Evolutionary conservation across 73 alveolate genomes (phyloP), one percentile per base, ranked within the genome.

Genomic region (Stentor coeruleus): DNA sequence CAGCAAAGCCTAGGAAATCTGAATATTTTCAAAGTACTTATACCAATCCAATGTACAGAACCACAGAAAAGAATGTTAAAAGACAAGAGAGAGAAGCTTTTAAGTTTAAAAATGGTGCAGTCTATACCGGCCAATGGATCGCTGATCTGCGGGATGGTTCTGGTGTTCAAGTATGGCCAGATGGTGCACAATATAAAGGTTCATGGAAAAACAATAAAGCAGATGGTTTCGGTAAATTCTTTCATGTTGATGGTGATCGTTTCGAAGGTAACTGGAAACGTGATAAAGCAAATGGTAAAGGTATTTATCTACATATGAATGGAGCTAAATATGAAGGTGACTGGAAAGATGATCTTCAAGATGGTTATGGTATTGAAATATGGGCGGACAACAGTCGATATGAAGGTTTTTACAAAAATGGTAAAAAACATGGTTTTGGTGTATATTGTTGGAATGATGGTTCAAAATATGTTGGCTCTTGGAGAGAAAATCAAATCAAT

Each of bases 91-190:
- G 83, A 35, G 40, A 20, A 28, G 20, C 66, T 39, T 75, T 37
- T 37, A 75, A 31, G 26, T 75, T n/a, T 38, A 75, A 38, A 20
- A 39, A 91, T 60, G 96, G 97, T 2, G 95, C 99, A 35, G 88
- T 81, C 31, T 94, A 93, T 87, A 42, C 59, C 3, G 99, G 99
- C 59, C 93, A 95, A 88, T 95, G 99, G 98, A 90, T 79, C 84
- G 94, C 95, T 3, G 91, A 88, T 4, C 59, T 87, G 72, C 89
- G 95, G 88, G 96, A 91, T 74, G 99, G 99, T 31, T 84, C 87
- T 58, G 97, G 97, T 38, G 89, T 79, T 3, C 88, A 92, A 76
- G 82, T 59, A 82, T 95, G 98, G 98, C 91, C 93, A 28, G 94
- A 95, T 84, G 97, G 97, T 1, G 95, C 97, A 39, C 84, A 82